Evolutionary conservation across 352 stramenopile genomes (phyloP), one percentile per base, ranked within the genome.

Genomic region (Phytophthora kernoviae): DNA sequence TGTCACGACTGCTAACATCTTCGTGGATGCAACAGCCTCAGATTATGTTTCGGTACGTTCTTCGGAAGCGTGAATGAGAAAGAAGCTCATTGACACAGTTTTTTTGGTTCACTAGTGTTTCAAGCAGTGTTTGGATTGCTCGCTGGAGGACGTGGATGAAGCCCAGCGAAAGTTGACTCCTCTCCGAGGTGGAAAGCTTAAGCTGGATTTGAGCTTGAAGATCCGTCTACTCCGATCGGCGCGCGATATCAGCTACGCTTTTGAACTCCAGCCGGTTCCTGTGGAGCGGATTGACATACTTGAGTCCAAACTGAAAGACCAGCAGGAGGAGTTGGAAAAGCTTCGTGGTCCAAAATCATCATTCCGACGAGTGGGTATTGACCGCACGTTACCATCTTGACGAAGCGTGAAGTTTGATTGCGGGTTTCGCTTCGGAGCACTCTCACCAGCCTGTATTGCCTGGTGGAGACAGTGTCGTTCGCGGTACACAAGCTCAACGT

Each of bases 281-380:
- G 60, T 68, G 14, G 45, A 62, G 17, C 32, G 6, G 5, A 39
- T 66, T 33, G 50, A 51, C 20, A 55, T 66, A 22, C 39, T 63
- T 8, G 53, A 58, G 22, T 68, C 59, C 10, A 68, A 64, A 22
- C 3, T 68, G 39, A 42, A 50, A 34, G 46, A 68, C 4, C 60
- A 64, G 2, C 53, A 68, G 48, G 53, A 58, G 1, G 45, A 68
- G 8, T 18, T 68, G 17, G 45, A 63, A 17, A 56, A 24, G 4
- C 20, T 67, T 36, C 54, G 53, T 40, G 5, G 18, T 8, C 11
- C 20, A 58, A 27, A 4, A n/a, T 68, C n/a, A n/a, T n/a, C n/a
- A n/a, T n/a, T n/a, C n/a, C n/a, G n/a, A n/a, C n/a, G n/a, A n/a
- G n/a, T n/a, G n/a, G n/a, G n/a, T n/a, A n/a, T n/a, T n/a, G n/a